Evolutionary conservation across 768 basidiomycete species (phyloP).

Genomic region (Amanita brunnescens): DNA sequence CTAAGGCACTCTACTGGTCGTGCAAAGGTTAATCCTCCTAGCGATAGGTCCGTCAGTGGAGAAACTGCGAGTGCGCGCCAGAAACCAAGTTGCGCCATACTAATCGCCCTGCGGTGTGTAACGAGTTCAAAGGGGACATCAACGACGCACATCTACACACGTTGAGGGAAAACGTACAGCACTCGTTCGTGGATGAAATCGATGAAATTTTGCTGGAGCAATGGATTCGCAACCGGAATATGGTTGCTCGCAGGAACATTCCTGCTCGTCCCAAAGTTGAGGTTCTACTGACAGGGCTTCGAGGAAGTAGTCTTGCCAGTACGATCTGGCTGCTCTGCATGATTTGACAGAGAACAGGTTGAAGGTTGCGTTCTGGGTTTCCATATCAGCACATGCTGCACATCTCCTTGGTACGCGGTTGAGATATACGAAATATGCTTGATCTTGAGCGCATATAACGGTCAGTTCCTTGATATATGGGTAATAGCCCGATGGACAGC

Average conservation of each 20-base stretch:
- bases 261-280: conserved; percentile 1
- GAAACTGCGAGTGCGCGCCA: not conserved
- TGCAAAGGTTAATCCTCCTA: conserved; percentile 12
- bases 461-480: conserved; percentile 9
- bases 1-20: conserved; percentile 5
- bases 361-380: conserved; percentile 7
- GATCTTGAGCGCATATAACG: conserved; percentile 7
- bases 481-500: conserved; percentile 7
- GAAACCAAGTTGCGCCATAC: conserved; percentile 3
- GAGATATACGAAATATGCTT: not conserved
- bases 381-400: too few species aligned
- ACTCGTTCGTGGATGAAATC: conserved; percentile 6
- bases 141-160: not conserved
- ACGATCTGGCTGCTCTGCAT: conserved; percentile 10
- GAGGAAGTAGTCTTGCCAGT: conserved; percentile 11
- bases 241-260: conserved; percentile 4
- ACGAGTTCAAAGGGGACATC: not conserved
- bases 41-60: not conserved
- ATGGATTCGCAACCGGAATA: conserved; percentile 6
- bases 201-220: conserved; percentile 8
- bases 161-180: conserved; percentile 6
- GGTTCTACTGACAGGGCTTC: conserved; percentile 10
- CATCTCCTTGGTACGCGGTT: not conserved
- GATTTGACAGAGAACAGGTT: conserved; percentile 9
- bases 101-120: conserved; percentile 6